Evolutionary conservation across 2,329 filamentous ascomycete genomes (phyloP), one percentile per base, ranked within the genome.

Genomic region (Penicillium sp.): DNA sequence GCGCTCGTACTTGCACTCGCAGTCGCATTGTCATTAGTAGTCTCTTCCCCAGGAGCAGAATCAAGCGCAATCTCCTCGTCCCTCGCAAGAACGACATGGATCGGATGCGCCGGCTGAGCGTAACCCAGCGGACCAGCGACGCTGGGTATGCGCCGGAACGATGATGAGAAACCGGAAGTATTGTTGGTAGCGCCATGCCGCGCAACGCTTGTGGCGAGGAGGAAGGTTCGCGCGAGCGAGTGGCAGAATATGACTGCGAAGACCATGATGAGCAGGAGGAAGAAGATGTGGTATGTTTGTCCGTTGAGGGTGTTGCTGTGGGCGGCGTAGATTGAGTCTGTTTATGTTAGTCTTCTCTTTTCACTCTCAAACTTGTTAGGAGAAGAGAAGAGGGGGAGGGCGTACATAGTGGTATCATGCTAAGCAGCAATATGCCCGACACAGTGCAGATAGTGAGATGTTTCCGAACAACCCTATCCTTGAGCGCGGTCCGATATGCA

Each of bases 221-320:
- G 81, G 71, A 83, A 86, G 3, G 95, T 79, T 18, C 89, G 85
- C 57, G 94, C 82, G 16, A 94, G 75, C 43, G 86, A 84, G 72
- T 95, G 90, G 66, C 85, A 88, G 78, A 96, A 94, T 73, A 95
- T 85, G 62, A 93, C 83, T 1, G 87, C 86, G 33, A 87, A 81
- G 52, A 87, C 77, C 52, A 95, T 74, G 57, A 95, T 86, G 61
- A 92, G 79, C 53, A 96, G 80, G 56, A 96, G 86, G 59, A 96
- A 81, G 53, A 95, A 78, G 58, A 95, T 83, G 65, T 91, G 89
- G 66, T 95, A 87, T 71, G 91, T 88, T 68, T 83, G 83, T 43
- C 82, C 83, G 51, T 82, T 77, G 59, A 84, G 79, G 42, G 82
- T 82, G 59, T 83, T 79, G 3, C 87, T 86, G 3, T 87, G 86